These are phyloP conservation scores for Grosmannia penicillata DNA, from an alignment of 2,329 filamentous ascomycete genomes.

Conservation along the genomic window DNA sequence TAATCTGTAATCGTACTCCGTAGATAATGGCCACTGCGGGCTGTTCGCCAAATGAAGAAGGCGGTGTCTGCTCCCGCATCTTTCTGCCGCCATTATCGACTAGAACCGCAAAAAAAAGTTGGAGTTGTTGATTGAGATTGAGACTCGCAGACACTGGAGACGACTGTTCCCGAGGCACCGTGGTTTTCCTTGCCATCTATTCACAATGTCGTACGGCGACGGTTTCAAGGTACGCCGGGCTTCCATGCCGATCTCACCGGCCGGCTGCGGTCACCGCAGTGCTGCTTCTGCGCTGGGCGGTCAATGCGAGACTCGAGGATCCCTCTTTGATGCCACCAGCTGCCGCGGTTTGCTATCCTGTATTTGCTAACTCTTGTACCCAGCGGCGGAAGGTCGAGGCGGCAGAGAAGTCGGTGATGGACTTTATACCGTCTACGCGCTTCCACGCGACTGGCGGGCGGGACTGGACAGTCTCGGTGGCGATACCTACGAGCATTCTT, in stretches of 20 bases:
- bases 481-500: slow-evolving; percentile 64
- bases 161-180: neutral
- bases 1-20: no score
- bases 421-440: slow-evolving; percentile 52
- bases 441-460: slow-evolving; percentile 52
- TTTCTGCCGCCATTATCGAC: slow-evolving; percentile 1
- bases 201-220: slow-evolving; percentile 11
- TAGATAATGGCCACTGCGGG: neutral
- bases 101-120: no score
- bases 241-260: no score
- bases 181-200: no score
- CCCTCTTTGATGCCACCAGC: no score
- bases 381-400: slow-evolving; percentile 35
- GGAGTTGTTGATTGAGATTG: neutral
- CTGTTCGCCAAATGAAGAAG: neutral
- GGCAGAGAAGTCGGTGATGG: slow-evolving; percentile 18
- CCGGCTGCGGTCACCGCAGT: no score
- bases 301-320: no score
- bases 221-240: slow-evolving; percentile 10
- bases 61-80: neutral
- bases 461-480: slow-evolving; percentile 61
- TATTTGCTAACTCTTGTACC: no score
- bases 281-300: no score
- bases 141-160: neutral
- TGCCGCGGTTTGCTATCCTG: neutral